Evolutionary conservation across 2,329 filamentous ascomycete species (phyloP), one percentile per base, ranked within the genome.

Genomic region (Penicillium brasilianum): DNA sequence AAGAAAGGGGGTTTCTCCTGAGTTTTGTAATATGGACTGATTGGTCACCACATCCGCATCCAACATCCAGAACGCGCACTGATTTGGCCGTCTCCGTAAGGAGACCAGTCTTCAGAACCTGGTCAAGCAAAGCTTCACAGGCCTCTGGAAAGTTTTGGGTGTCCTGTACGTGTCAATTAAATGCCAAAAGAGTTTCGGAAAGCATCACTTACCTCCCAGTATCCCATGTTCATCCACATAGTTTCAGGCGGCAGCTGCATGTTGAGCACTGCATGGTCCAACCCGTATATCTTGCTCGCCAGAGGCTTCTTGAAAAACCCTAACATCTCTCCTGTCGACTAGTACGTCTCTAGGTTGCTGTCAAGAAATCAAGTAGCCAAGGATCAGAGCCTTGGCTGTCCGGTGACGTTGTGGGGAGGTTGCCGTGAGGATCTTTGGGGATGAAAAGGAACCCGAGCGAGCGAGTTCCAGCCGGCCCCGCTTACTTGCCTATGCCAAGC

Each of bases 141-240:
- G 85, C 85, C 16, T 79, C 73, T 14, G 78, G 78, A 55, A 82
- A 81, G 46, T 68, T 73, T 46, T 57, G 75, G 66, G 49, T 66
- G 44, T 72, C 69, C 69, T 67, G 76, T n/a, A 61, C 1, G 25
- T 4, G 20, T 48, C 48, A 64, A 49, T 28, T 55, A 30, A 34
- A 39, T 20, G 44, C 25, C 25, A 39, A 52, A 11, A 10, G 14
- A 36, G 37, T 41, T 34, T 52, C n/a, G 14, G 11, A 28, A 22
- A 10, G 41, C 9, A n/a, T 11, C 1, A 64, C 65, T 50, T 59
- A 76, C 82, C 69, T 80, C 82, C 85, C 85, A 88, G 61, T 84
- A 87, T 0, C 85, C 85, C 74, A 87, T 81, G 59, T 87, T 87
- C 84, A 87, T 87, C 85, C 85, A 88, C 84, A 87, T 85, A n/a